Percentiles rank a stretch among this genome's conserved stretches.
Conservation (phyloP, 163 green algal genomes). For the Scenedesmus sp. region DNA sequence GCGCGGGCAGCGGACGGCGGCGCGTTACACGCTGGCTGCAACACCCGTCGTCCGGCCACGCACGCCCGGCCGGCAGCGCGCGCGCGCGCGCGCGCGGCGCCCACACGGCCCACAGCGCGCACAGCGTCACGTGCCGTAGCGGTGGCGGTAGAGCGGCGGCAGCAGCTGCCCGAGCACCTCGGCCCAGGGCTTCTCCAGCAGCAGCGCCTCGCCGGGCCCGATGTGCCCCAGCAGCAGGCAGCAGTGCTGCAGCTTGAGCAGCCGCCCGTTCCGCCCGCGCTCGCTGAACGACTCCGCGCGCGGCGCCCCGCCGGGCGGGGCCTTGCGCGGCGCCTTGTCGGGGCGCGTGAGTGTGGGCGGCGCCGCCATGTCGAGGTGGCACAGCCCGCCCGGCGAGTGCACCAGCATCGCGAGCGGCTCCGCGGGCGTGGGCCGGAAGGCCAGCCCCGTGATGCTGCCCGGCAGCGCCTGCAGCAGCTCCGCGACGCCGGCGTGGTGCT, state of each 20-base stretch:
- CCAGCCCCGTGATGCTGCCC: slow-evolving; percentile 33
- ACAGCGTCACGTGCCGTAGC: slow-evolving; percentile 41
- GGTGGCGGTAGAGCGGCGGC: slow-evolving; percentile 63
- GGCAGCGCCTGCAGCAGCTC: slow-evolving; percentile 39
- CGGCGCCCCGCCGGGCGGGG: not conserved
- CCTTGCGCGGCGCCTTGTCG: slow-evolving; percentile 35
- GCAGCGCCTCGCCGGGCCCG: slow-evolving; percentile 46
- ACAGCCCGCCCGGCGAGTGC: slow-evolving; percentile 58
- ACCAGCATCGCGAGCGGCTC: slow-evolving; percentile 51
- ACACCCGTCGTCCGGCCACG: not conserved
- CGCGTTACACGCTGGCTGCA: not conserved
- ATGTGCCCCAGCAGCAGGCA: slow-evolving; percentile 60
- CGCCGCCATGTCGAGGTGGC: slow-evolving; percentile 59
- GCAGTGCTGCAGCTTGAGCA: slow-evolving; percentile 57
- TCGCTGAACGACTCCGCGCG: not conserved
- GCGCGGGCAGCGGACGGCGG: not conserved
- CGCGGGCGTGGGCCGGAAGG: slow-evolving; percentile 18
- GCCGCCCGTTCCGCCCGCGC: slow-evolving; percentile 50
- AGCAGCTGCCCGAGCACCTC: slow-evolving; percentile 65
- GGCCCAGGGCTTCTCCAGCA: slow-evolving; percentile 71
- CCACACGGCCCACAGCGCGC: too few species aligned
- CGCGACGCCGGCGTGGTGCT: slow-evolving; percentile 41
- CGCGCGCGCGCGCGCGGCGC: not conserved
- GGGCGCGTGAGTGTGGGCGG: slow-evolving; percentile 29
- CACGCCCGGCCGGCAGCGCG: not conserved